phyloP scores from a whole-genome alignment of 805 yeast genomes.

The Wickerhamiella slavikovae region DNA sequence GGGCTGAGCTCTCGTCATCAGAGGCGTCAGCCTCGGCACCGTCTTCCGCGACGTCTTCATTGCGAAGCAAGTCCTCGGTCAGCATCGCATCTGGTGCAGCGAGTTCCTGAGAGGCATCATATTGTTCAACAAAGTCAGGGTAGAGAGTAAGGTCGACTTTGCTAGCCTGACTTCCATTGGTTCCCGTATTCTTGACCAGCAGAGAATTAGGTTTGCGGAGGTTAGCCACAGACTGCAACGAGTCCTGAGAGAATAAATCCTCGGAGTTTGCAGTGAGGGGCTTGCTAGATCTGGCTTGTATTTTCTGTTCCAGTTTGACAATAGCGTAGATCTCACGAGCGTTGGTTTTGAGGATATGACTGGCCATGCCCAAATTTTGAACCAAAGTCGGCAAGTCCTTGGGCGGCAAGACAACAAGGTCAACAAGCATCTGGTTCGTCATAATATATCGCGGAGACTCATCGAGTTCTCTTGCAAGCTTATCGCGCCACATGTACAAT shows the following conservation, averaged over 20 bases:
- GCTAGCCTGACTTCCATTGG: background rate
- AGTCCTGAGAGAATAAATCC: no score
- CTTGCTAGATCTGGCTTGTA: no score
- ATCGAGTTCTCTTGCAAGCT: slow-evolving; percentile 49
- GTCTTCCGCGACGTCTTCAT: background rate
- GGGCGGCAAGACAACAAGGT: slow-evolving; percentile 36
- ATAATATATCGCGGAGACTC: slow-evolving; percentile 69
- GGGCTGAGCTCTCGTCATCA: background rate
- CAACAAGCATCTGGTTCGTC: slow-evolving; percentile 58
- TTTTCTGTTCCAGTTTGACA: no score
- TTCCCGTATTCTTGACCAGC: no score
- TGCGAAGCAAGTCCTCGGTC: background rate
- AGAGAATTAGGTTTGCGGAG: no score
- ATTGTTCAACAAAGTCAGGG: background rate
- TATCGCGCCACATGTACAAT: slow-evolving; percentile 70
- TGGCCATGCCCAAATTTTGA: no score
- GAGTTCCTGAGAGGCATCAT: background rate
- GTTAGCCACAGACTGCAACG: no score
- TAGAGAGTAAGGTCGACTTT: background rate
- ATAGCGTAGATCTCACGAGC: no score
- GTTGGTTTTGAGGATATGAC: no score
- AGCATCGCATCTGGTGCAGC: background rate
- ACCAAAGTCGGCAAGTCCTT: slow-evolving; percentile 38
- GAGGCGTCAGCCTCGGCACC: background rate
- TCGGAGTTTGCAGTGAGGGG: no score